Conservation (phyloP, 148 eudicot genomes). For the Suaeda aralocaspica region DNA sequence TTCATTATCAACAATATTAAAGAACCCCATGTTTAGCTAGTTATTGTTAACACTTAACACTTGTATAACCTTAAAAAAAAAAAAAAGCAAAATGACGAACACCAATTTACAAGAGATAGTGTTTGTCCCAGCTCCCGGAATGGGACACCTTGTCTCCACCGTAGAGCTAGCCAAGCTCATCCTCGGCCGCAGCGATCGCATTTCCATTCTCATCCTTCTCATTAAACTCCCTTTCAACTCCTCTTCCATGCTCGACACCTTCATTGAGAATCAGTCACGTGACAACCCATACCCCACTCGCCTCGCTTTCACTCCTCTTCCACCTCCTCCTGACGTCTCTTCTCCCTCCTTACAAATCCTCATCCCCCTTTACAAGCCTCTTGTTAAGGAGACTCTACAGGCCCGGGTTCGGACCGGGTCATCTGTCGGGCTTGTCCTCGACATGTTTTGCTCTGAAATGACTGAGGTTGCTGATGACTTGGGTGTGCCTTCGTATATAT, state of each 20-base stretch:
- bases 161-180: conserved; percentile 47
- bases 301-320: conserved; percentile 16
- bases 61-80: too few relatives aligned
- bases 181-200: conserved; percentile 27
- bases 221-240: conserved; percentile 21
- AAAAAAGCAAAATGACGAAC: too few relatives aligned
- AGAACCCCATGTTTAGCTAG: too few relatives aligned
- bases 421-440: conserved; percentile 23
- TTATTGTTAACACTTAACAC: too few relatives aligned
- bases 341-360: not conserved
- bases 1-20: too few relatives aligned
- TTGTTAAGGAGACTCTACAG: conserved; percentile 11
- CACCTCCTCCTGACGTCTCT: conserved; percentile 6
- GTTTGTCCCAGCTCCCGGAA: conserved; percentile 47
- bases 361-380: conserved; percentile 17
- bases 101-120: too few relatives aligned
- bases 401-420: not conserved
- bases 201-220: conserved; percentile 35
- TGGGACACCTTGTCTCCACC: conserved; percentile 45
- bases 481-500: conserved; percentile 25
- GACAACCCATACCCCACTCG: conserved; percentile 11
- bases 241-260: not conserved
- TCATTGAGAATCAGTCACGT: conserved; percentile 22
- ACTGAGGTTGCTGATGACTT: not conserved
- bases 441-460: conserved; percentile 9